Evolutionary conservation across 164 flowering plant species (phyloP), one percentile per base, ranked within the genome.

Genomic region (Warburgia ugandensis): DNA sequence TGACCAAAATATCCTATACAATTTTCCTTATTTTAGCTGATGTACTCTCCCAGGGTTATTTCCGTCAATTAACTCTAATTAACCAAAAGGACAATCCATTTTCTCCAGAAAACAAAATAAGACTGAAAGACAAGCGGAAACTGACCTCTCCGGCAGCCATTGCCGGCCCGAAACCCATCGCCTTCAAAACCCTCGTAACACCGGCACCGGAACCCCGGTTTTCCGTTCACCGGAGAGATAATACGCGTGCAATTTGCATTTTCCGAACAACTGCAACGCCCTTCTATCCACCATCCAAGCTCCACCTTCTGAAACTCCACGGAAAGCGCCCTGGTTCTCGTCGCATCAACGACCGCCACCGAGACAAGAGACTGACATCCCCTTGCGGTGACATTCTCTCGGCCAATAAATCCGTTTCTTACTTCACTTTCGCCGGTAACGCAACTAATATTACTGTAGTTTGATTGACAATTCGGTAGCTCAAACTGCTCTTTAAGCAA

Each of bases 281-380:
- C 84, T 5, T 65, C 50, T 10, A 88, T 46, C 96, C 96, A 88
- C 90, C 88, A 88, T 6, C 69, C 84, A 31, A 88, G 46, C 62
- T 74, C 70, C 39, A 76, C 65, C 39, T 54, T 54, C 62, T 64
- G 59, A 48, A 80, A 67, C 19, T 76, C 83, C 58, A 84, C 31
- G 29, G 80, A 77, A 48, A 74, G 59, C 28, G 59, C 54, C 22
- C 64, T 16, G 7, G 56, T 29, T 3, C 36, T 53, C 27, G 37
- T 40, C 5, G 17, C 7, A 11, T 25, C 72, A 4, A 65, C 59
- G 21, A 72, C 61, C 20, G 80, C 59, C 23, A 83, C 63, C 9
- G 91, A 78, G 33, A 73, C 48, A 22, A 82, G 51, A 11, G 16
- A 45, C 33, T 20, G 6, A 60, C 96, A 84, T 0, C 45, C 10